Evolutionary conservation across 768 basidiomycete species (phyloP), one percentile per base, ranked within the genome.

Genomic region (Mycena latifolia): DNA sequence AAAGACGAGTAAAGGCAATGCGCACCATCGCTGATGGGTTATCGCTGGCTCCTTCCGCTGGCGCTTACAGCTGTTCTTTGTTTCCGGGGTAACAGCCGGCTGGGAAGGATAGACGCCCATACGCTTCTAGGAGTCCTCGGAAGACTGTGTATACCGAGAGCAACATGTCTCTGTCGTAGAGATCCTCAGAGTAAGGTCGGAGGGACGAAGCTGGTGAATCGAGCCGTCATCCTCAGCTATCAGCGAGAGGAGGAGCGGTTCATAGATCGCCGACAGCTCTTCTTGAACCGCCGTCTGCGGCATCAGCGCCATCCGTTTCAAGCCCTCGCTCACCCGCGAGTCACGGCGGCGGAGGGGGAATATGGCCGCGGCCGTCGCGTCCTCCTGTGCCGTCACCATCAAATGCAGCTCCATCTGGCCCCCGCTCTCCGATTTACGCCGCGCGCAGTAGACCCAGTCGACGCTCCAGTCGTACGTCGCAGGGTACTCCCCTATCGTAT

Each of bases 401-500:
- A 43, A 11, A 22, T n/a, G 20, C 41, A 43, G 14, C 20, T 43
- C 41, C 41, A 43, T 43, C 20, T 20, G 41, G 20, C 20, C 41
- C 18, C 20, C 41, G 41, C 41, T 43, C 20, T 20, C 8, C 20
- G 20, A 3, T 20, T n/a, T 43, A 20, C 41, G 41, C 20, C 41
- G 41, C 20, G 20, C 41, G 17, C 24, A 14, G 27, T 56, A 56
- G 9, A 7, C 43, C 55, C 41, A 56, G 29, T 46, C 55, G 43
- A 56, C 14, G 29, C 29, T 43, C 55, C 55, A 56, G 43, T 56
- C 55, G 29, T 56, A 14, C 12, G 15, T 33, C 29, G 7, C 29
- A 2, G 55, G 43, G 29, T 46, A 56, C 28, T 22, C 55, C 1
- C 55, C 55, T 0, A 56, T 5, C 14, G 18, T 8, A 10, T 17